A percentile compares a stretch with the other conserved stretches of the same genome.
These are phyloP conservation scores for Samsoniella hepiali DNA, from an alignment of 2,329 filamentous ascomycete species.

Conservation along the genomic window DNA sequence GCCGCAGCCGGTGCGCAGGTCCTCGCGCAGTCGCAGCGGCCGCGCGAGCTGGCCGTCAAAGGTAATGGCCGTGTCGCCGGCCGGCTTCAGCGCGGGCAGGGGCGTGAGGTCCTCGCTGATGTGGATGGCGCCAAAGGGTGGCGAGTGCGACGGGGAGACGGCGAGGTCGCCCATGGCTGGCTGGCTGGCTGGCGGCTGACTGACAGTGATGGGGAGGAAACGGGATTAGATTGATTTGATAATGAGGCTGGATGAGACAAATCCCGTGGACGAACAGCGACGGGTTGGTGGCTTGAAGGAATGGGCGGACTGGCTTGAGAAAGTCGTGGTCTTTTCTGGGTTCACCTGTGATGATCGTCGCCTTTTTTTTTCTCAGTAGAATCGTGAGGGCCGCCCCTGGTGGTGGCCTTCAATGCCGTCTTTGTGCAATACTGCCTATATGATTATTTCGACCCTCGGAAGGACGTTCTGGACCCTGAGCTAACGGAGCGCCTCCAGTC, in stretches of 20 bases:
- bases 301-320: background rate
- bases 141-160: conserved; percentile 38
- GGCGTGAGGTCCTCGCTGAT: conserved; percentile 57
- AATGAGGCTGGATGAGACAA: background rate
- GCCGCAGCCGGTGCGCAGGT: conserved; percentile 83
- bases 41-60: conserved; percentile 72
- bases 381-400: background rate
- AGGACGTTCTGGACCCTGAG: conserved; percentile 17
- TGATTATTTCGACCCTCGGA: conserved; percentile 14
- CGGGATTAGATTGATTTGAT: background rate
- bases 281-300: background rate
- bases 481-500: background rate
- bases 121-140: conserved; percentile 47
- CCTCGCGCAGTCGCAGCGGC: conserved; percentile 76
- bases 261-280: background rate
- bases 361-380: background rate
- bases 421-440: conserved; percentile 20
- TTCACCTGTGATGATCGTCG: background rate
- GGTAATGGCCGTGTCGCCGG: conserved; percentile 49
- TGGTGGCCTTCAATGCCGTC: conserved; percentile 4
- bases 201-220: background rate
- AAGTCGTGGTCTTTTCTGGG: background rate
- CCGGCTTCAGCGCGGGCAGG: conserved; percentile 56
- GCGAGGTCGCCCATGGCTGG: conserved; percentile 5
- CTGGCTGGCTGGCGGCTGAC: background rate